Conservation (phyloP, 2,329 filamentous ascomycete species). For the Clarireedia paspali region DNA sequence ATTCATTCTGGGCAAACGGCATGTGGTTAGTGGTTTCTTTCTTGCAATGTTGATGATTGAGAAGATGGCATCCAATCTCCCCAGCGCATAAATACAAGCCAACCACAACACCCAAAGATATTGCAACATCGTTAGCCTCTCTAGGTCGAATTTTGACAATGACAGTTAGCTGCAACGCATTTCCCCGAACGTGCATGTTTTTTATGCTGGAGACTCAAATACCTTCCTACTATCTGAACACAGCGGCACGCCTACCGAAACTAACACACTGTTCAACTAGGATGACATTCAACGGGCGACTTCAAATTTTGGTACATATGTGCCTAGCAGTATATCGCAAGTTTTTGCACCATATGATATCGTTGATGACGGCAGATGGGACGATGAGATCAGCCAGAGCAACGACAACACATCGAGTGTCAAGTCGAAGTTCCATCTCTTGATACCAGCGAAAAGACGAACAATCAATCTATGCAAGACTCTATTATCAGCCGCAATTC, state of each 20-base stretch:
- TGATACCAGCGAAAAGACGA: conserved; percentile 42
- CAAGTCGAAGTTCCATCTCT: conserved; percentile 41
- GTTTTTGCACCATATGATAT: conserved; percentile 9
- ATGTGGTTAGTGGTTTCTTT: conserved; percentile 2
- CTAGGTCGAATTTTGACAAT: too few relatives aligned
- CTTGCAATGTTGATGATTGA: neutral
- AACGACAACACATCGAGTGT: conserved; percentile 9
- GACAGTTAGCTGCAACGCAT: too few relatives aligned
- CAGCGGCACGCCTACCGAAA: neutral
- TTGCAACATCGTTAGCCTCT: neutral
- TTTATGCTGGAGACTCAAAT: too few relatives aligned
- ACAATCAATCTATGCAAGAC: conserved; percentile 45
- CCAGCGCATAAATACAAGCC: too few relatives aligned
- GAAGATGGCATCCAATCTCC: neutral
- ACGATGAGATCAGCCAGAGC: conserved; percentile 8
- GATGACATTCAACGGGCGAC: conserved; percentile 12
- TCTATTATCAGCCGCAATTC: conserved; percentile 47
- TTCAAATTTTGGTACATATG: conserved; percentile 9
- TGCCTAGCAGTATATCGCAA: conserved; percentile 12
- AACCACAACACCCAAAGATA: neutral
- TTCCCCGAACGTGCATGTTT: too few relatives aligned
- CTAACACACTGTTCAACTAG: conserved; percentile 3
- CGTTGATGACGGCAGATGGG: conserved; percentile 10
- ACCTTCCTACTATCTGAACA: too few relatives aligned
- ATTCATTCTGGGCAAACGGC: conserved; percentile 8